Percentiles rank a stretch among this genome's conserved stretches.
Conservation (phyloP, 2,329 filamentous ascomycete species). For the Dactylellina sp. region DNA sequence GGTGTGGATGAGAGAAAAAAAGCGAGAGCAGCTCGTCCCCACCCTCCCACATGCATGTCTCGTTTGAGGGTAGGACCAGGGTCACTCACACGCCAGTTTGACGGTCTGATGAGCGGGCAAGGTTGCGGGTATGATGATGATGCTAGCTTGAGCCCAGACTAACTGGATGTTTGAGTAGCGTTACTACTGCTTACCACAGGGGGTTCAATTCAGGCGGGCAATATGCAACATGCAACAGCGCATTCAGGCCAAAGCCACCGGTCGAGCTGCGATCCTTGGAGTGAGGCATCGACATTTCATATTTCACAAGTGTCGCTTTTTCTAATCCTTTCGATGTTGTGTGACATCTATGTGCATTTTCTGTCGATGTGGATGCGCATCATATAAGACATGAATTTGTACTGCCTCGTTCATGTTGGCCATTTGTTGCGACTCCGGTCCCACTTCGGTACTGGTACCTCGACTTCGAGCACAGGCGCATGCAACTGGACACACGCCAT, state of each 20-base stretch:
- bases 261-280: constrained; percentile 13
- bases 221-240: too few relatives aligned
- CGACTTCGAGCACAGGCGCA: constrained; percentile 37
- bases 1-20: constrained; percentile 32
- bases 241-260: not conserved
- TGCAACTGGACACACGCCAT: constrained; percentile 33
- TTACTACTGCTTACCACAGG: constrained; percentile 33
- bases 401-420: constrained; percentile 10
- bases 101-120: constrained; percentile 22
- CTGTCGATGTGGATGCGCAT: not conserved
- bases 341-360: constrained; percentile 20
- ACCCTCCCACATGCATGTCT: constrained; percentile 45
- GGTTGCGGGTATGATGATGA: constrained; percentile 16
- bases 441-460: constrained; percentile 29
- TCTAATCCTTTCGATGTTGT: not conserved
- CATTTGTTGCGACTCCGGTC: constrained; percentile 14
- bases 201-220: constrained; percentile 12
- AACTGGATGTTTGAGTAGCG: constrained; percentile 36
- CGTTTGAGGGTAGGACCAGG: constrained; percentile 51
- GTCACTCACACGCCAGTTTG: constrained; percentile 49
- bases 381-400: constrained; percentile 13
- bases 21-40: constrained; percentile 38
- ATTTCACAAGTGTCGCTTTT: not conserved
- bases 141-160: constrained; percentile 9
- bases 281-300: constrained; percentile 12